Evolutionary conservation across 2,329 filamentous ascomycete genomes (phyloP), one percentile per base, ranked within the genome.

Genomic region (Biscogniauxia sp.): DNA sequence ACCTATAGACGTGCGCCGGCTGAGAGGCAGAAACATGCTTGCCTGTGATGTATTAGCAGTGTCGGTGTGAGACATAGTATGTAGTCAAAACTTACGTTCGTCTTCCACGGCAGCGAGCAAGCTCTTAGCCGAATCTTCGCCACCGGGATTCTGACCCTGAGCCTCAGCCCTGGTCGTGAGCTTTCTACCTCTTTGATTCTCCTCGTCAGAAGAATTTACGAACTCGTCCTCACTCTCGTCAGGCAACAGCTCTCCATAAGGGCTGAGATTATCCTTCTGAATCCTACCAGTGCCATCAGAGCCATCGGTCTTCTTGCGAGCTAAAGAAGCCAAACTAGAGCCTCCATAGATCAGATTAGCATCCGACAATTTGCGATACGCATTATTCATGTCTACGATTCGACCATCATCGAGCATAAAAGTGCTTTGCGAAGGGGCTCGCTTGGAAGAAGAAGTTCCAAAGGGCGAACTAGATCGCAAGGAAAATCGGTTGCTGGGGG

Each of bases 101-200:
- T 92, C 88, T 72, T 94, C 89, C 0, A 88, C 88, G 6, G 89
- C 90, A 49, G 88, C 90, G 57, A 93, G 77, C 59, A 93, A 74
- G 69, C 88, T 92, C 41, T 74, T 73, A 23, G 75, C 76, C 23
- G 70, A 71, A 13, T 69, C 72, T 25, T 76, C 75, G 5, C 71
- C 69, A 49, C 75, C 72, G 20, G 75, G 70, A 51, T 69, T 66
- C 59, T 76, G 73, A 32, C 75, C 74, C 55, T 74, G 75, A 13
- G 74, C 76, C 51, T 82, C 80, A 55, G 75, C 77, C 60, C 82
- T 76, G 23, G 80, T 82, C 20, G 77, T 79, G 64, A 81, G 80
- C 73, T 84, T 87, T 66, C 87, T 82, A 20, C 87, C 87, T 64
- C 86, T 79, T 50, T 80, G 77, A 56, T 84, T 82, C 63, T 93